Evolutionary conservation across 2,329 filamentous ascomycete genomes (phyloP).

Genomic region (Stemphylium lycopersici): DNA sequence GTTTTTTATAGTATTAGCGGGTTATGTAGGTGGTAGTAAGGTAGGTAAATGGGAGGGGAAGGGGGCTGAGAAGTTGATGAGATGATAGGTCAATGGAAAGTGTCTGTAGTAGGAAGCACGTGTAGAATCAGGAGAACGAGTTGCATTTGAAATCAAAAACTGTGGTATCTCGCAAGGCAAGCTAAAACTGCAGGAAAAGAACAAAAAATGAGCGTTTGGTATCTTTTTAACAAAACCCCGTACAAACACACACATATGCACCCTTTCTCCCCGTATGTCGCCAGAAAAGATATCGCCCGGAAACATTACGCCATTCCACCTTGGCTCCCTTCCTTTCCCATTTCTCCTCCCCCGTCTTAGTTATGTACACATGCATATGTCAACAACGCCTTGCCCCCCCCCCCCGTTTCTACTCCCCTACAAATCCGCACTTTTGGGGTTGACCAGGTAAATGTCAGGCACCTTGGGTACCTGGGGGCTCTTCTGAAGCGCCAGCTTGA

Average conservation of each 20-base stretch:
- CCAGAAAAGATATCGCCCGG: not conserved
- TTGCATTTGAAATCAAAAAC: not conserved
- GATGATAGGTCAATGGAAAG: too few relatives aligned
- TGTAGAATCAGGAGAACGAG: not conserved
- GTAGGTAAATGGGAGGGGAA: too few relatives aligned
- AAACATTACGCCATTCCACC: not conserved
- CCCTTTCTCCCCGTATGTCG: not conserved
- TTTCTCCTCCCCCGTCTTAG: not conserved
- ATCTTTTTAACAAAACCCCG: not conserved
- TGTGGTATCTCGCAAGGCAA: slow-evolving; percentile 21
- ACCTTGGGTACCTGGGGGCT: slow-evolving; percentile 58
- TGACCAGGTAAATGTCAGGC: slow-evolving; percentile 52
- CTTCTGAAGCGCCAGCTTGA: slow-evolving; percentile 46
- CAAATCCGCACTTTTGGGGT: slow-evolving; percentile 46
- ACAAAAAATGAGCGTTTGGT: slow-evolving; percentile 2
- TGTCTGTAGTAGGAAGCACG: not conserved
- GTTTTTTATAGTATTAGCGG: too few relatives aligned
- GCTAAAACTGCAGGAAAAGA: not conserved
- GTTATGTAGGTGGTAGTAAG: too few relatives aligned
- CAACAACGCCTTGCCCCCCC: too few relatives aligned
- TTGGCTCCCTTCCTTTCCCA: not conserved
- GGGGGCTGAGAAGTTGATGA: too few relatives aligned
- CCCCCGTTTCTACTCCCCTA: slow-evolving; percentile 5
- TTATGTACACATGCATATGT: not conserved
- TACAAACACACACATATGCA: not conserved